A percentile compares a stretch with the other conserved stretches of the same genome.
Conservation (phyloP, 768 basidiomycete species). For the Calvatia gigantea region DNA sequence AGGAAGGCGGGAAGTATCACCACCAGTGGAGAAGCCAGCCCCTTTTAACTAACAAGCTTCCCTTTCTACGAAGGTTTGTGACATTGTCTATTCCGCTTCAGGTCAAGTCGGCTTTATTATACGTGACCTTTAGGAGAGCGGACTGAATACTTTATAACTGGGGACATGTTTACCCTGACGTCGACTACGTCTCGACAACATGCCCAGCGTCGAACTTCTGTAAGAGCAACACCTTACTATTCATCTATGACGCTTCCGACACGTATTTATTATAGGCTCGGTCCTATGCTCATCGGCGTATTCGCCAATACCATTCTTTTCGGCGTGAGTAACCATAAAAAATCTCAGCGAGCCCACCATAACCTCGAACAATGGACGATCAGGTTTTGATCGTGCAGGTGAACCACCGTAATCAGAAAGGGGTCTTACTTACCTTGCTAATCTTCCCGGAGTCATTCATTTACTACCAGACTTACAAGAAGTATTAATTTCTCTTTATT, state of each 20-base stretch:
- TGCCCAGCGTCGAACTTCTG: constrained; percentile 6
- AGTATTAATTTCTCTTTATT: constrained; percentile 21
- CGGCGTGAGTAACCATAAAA: constrained; percentile 28
- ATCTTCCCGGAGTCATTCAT: constrained; percentile 25
- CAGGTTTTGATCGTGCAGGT: constrained; percentile 37
- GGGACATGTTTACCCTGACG: neutral
- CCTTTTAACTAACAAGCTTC: neutral
- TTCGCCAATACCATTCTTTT: constrained; percentile 43
- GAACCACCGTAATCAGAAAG: neutral
- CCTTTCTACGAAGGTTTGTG: neutral
- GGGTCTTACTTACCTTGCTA: no score
- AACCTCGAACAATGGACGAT: no score
- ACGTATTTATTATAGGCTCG: constrained; percentile 26
- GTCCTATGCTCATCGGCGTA: constrained; percentile 43
- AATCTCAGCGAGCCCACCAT: neutral
- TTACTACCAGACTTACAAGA: constrained; percentile 38
- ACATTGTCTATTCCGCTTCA: neutral
- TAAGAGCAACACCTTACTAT: neutral
- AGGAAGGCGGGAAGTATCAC: neutral
- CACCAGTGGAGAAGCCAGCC: neutral
- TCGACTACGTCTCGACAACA: neutral
- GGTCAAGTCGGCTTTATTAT: neutral
- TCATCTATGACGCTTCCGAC: neutral
- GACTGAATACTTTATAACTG: neutral
- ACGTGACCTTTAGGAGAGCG: neutral